These are phyloP conservation scores for Antrodiella citrinella DNA, from an alignment of 768 basidiomycete genomes.

Conservation along the genomic window DNA sequence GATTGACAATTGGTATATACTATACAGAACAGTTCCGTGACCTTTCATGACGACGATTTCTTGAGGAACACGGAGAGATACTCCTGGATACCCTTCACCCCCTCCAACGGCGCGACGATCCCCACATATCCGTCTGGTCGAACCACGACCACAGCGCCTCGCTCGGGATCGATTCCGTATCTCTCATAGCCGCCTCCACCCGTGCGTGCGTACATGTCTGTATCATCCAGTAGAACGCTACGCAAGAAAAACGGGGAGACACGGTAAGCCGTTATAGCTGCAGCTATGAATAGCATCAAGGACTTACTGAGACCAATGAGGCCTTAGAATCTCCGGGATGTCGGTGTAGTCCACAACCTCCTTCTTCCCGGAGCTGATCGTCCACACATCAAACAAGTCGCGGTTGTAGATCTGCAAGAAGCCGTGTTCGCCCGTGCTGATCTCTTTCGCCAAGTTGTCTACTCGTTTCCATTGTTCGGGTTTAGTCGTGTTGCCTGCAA, in stretches of 20 bases:
- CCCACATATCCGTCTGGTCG: constrained; percentile 64
- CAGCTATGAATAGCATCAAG: constrained; percentile 2
- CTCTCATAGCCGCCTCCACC: constrained; percentile 50
- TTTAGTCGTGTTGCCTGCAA: constrained; percentile 28
- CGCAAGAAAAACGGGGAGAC: not conserved
- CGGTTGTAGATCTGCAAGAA: constrained; percentile 14
- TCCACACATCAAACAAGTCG: constrained; percentile 35
- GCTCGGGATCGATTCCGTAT: constrained; percentile 39
- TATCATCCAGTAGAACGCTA: constrained; percentile 57
- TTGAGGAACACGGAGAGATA: constrained; percentile 44
- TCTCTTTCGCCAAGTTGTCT: constrained; percentile 12
- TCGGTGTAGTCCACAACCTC: constrained; percentile 34
- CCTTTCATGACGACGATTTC: not conserved
- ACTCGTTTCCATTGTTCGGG: constrained; percentile 16
- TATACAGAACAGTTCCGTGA: not conserved
- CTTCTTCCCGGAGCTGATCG: constrained; percentile 32
- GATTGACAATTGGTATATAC: no score
- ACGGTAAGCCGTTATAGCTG: not conserved
- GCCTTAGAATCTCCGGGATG: constrained; percentile 36
- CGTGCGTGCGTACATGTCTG: constrained; percentile 30
- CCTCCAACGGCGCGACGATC: constrained; percentile 40
- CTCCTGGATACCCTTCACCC: constrained; percentile 24
- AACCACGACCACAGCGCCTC: constrained; percentile 45
- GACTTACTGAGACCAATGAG: constrained; percentile 54
- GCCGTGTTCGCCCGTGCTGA: constrained; percentile 9